Conservation (phyloP, 257 asterid genomes). For the Cruciata laevipes region DNA sequence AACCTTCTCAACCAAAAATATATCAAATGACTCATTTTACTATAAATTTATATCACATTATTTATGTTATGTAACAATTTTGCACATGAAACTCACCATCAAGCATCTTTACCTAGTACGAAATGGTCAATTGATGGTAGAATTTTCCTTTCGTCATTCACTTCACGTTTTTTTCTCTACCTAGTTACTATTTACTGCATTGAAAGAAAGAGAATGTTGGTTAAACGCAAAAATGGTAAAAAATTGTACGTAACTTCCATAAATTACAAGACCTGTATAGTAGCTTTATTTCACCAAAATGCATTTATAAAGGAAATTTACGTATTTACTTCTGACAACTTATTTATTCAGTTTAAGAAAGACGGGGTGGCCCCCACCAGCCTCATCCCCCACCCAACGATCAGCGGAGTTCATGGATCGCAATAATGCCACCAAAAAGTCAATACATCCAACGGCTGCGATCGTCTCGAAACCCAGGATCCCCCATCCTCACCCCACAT, state of each 20-base stretch:
- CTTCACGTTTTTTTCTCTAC: not conserved
- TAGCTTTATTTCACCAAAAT: not conserved
- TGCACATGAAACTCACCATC: too few species aligned
- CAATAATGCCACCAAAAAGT: not conserved
- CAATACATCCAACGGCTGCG: not conserved
- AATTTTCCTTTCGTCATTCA: not conserved
- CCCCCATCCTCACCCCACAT: not conserved
- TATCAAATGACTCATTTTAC: too few species aligned
- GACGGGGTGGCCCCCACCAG: not conserved
- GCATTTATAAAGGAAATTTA: not conserved
- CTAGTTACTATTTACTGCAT: not conserved
- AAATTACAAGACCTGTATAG: not conserved
- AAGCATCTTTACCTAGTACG: too few species aligned
- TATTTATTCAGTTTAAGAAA: not conserved
- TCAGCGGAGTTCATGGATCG: slow-evolving; percentile 2
- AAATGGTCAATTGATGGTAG: too few species aligned
- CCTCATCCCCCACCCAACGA: not conserved
- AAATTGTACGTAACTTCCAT: not conserved
- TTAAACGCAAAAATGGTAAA: not conserved
- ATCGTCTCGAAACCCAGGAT: not conserved
- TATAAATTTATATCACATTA: too few species aligned
- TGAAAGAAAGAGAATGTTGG: not conserved
- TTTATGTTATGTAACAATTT: too few species aligned
- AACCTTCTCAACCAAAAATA: too few species aligned
- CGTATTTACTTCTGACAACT: not conserved